A percentile compares a stretch with the other conserved stretches of the same genome.
Conservation (phyloP, 1,284 basidiomycete species). For the Vanrija sp. region DNA sequence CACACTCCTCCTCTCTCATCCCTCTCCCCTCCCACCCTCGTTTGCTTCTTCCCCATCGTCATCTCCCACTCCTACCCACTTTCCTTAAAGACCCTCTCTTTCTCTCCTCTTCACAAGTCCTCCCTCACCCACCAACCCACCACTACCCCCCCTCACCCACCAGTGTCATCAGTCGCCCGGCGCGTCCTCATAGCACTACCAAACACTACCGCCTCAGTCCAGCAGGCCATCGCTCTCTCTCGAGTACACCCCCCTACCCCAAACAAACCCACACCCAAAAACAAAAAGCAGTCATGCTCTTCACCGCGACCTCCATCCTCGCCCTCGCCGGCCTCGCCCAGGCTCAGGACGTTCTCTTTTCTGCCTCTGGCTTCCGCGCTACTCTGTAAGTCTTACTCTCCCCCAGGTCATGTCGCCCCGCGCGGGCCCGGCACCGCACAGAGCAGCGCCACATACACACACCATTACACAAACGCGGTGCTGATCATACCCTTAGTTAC, state of each 20-base stretch:
- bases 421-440: neutral
- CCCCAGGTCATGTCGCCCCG: too few species aligned
- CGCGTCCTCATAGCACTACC: neutral
- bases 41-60: neutral
- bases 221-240: neutral
- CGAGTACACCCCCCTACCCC: neutral
- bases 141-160: neutral
- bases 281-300: constrained; percentile 1
- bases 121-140: neutral
- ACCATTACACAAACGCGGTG: neutral
- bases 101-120: constrained; percentile 10
- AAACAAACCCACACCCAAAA: neutral
- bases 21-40: neutral
- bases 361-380: constrained; percentile 2
- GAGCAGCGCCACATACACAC: neutral
- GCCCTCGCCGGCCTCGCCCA: constrained; percentile 7
- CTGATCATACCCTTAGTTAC: constrained; percentile 6
- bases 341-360: constrained; percentile 13
- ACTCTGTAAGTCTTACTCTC: constrained; percentile 11
- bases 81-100: neutral
- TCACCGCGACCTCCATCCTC: constrained; percentile 3
- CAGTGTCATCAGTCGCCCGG: neutral
- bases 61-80: neutral
- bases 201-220: neutral
- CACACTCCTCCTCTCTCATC: neutral